Evolutionary conservation across 73 alveolate species (phyloP).

Genomic region (Stentor roeselii): DNA sequence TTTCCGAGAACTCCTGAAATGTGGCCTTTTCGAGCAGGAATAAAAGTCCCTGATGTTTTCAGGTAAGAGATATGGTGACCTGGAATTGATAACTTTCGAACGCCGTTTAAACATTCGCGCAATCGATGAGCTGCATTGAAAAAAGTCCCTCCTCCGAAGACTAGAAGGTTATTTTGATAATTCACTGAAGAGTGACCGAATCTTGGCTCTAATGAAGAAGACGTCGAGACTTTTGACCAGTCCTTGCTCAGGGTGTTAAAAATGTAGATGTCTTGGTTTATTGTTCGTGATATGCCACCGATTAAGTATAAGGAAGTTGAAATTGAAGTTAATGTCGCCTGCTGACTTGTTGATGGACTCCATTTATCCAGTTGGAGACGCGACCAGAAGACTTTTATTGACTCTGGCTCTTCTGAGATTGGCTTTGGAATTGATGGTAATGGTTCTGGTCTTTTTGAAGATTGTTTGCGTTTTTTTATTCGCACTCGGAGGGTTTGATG

Average conservation of each 20-base stretch:
- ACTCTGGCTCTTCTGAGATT: background rate
- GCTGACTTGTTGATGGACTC: conserved; percentile 23
- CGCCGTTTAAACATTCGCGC: conserved; percentile 28
- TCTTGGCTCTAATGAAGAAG: background rate
- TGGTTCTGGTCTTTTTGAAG: background rate
- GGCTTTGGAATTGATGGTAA: background rate
- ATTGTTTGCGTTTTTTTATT: background rate
- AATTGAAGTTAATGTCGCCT: background rate
- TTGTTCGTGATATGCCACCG: conserved; percentile 16
- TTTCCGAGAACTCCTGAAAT: conserved; percentile 21
- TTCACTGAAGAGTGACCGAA: conserved; percentile 28
- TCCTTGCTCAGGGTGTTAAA: background rate
- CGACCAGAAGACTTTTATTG: conserved; percentile 3
- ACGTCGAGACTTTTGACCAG: background rate
- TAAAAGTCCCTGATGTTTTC: background rate
- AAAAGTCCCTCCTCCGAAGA: conserved; percentile 27
- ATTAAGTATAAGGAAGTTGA: background rate
- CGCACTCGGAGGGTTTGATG: background rate
- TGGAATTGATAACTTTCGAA: background rate
- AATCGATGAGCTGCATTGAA: background rate
- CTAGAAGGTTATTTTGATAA: background rate
- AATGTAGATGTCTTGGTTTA: background rate
- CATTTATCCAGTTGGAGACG: background rate
- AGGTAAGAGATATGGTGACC: background rate
- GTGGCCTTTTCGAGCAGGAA: conserved; percentile 1